Percentiles rank a stretch among this genome's conserved stretches.
These are phyloP conservation scores for Achlya hypogyna DNA, from an alignment of 352 stramenopile genomes.

Conservation along the genomic window DNA sequence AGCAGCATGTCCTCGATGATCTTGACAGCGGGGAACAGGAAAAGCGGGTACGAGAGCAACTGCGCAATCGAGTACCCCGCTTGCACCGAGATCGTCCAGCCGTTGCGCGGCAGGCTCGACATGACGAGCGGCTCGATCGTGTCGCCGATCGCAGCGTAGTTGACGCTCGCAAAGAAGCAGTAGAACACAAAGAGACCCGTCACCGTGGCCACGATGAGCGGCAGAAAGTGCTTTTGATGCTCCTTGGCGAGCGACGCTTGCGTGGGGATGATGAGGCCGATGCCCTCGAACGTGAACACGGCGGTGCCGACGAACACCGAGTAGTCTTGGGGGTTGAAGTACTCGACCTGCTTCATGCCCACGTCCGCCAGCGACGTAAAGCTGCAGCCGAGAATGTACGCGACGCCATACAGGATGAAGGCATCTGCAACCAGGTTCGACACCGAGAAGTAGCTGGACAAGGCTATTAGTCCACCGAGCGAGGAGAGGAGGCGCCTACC, in stretches of 20 bases:
- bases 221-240: constrained; percentile 52
- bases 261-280: constrained; percentile 55
- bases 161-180: constrained; percentile 67
- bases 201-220: constrained; percentile 49
- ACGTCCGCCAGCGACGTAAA: constrained; percentile 49
- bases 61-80: constrained; percentile 55
- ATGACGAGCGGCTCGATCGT: constrained; percentile 51
- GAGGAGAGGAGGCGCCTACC: constrained; percentile 25
- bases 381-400: constrained; percentile 64
- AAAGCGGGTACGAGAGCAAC: constrained; percentile 60
- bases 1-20: constrained; percentile 61
- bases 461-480: background rate
- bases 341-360: constrained; percentile 25
- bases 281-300: constrained; percentile 67
- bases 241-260: constrained; percentile 50
- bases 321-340: constrained; percentile 60
- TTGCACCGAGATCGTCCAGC: constrained; percentile 53
- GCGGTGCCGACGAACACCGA: constrained; percentile 50
- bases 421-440: constrained; percentile 49
- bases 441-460: constrained; percentile 42
- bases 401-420: constrained; percentile 75
- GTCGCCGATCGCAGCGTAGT: constrained; percentile 70
- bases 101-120: constrained; percentile 37
- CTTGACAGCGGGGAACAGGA: constrained; percentile 62
- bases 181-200: constrained; percentile 70